A percentile compares a stretch with the other conserved stretches of the same genome.
These are phyloP conservation scores for Calonectria leucothoes DNA, from an alignment of 2,329 filamentous ascomycete genomes.

Conservation along the genomic window DNA sequence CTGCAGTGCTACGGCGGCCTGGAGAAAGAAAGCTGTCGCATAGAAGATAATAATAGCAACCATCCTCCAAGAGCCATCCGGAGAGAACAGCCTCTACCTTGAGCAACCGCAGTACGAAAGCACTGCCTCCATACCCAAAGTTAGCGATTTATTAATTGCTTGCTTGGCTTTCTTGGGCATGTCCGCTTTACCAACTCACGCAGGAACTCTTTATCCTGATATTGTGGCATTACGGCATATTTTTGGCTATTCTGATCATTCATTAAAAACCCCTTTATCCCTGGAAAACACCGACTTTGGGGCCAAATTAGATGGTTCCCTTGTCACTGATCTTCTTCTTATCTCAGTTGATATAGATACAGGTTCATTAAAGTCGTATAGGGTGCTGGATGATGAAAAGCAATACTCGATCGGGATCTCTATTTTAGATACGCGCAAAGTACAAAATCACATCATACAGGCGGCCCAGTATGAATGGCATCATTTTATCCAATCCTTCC, in stretches of 20 bases:
- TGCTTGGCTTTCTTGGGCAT: too few species aligned
- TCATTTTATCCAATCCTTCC: not conserved
- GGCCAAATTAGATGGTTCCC: too few species aligned
- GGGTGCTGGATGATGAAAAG: not conserved
- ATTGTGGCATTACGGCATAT: not conserved
- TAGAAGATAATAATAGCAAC: too few species aligned
- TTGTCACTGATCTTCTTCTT: not conserved
- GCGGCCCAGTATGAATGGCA: too few species aligned
- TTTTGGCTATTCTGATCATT: not conserved
- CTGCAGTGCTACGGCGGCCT: too few species aligned
- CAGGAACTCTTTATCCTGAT: not conserved
- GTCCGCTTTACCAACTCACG: not conserved
- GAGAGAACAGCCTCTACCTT: too few species aligned
- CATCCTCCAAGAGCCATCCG: too few species aligned
- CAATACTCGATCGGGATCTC: not conserved
- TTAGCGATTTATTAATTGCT: too few species aligned
- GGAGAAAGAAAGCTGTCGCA: too few species aligned
- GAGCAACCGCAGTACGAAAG: too few species aligned
- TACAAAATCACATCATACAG: not conserved
- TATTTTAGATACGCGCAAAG: not conserved
- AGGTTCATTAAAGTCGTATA: not conserved
- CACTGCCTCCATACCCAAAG: too few species aligned
- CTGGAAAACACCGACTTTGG: not conserved
- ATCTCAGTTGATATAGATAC: conserved; percentile 1
- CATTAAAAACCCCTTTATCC: not conserved